Conservation (phyloP, 2,329 filamentous ascomycete genomes). For the Fusarium sp. region DNA sequence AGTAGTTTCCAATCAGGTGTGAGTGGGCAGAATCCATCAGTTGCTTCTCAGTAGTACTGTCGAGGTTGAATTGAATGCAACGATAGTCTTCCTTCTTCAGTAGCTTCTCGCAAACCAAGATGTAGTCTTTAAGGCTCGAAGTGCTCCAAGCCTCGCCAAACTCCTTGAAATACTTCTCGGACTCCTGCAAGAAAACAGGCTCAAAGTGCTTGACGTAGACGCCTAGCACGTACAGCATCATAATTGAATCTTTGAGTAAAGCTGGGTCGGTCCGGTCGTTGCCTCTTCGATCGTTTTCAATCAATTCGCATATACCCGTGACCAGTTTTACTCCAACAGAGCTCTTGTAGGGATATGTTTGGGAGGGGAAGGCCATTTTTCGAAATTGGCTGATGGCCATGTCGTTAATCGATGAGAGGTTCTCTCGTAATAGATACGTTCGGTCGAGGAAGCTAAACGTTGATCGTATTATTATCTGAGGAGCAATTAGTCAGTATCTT, state of each 20-base stretch:
- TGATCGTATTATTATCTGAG: constrained; percentile 78
- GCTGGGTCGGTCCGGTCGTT: constrained; percentile 66
- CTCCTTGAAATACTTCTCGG: constrained; percentile 72
- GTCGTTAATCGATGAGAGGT: constrained; percentile 79
- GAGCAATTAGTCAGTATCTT: constrained; percentile 18
- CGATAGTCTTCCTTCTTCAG: constrained; percentile 78
- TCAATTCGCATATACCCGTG: constrained; percentile 75
- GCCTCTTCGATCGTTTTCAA: constrained; percentile 75
- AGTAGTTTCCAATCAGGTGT: constrained; percentile 75
- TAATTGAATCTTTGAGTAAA: constrained; percentile 79
- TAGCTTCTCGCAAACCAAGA: constrained; percentile 73
- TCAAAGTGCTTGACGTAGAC: constrained; percentile 86
- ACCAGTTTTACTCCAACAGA: constrained; percentile 50
- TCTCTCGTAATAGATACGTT: constrained; percentile 82
- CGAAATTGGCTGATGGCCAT: constrained; percentile 83
- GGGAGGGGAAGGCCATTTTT: constrained; percentile 60
- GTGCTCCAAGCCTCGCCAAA: constrained; percentile 76
- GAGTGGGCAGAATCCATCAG: constrained; percentile 79
- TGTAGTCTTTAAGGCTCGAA: constrained; percentile 78
- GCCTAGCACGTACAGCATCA: constrained; percentile 85
- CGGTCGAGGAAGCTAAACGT: constrained; percentile 96
- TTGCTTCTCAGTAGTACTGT: constrained; percentile 82
- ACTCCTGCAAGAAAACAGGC: constrained; percentile 74
- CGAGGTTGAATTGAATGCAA: constrained; percentile 84
- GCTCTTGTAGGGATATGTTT: constrained; percentile 15